phyloP scores from a whole-genome alignment of 192 early-diverging fungal genomes.

The Podila epicladia region DNA sequence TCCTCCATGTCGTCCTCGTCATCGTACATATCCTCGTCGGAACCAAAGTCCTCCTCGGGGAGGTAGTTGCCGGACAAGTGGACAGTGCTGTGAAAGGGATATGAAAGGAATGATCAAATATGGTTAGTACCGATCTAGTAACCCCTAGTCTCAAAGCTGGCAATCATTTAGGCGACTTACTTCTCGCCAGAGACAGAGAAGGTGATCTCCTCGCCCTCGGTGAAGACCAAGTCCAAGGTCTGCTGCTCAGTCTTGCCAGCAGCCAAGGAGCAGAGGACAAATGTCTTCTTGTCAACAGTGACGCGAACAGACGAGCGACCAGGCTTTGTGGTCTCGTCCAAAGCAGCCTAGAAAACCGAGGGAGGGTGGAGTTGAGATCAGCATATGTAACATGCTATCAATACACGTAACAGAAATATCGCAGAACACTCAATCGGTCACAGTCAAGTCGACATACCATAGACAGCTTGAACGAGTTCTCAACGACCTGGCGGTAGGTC shows the following conservation, averaged over 20 bases:
- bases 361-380: not conserved
- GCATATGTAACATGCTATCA: not conserved
- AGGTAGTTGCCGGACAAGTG: slow-evolving; percentile 82
- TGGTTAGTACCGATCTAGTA: not conserved
- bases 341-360: slow-evolving; percentile 65
- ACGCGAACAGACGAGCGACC: slow-evolving; percentile 74
- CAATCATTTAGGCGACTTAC: slow-evolving; percentile 20
- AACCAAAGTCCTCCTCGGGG: slow-evolving; percentile 57
- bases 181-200: slow-evolving; percentile 72
- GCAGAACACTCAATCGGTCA: too few species aligned
- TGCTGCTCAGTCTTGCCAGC: slow-evolving; percentile 82
- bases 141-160: not conserved
- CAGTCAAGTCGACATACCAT: slow-evolving; percentile 59
- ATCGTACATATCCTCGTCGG: slow-evolving; percentile 49
- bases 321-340: slow-evolving; percentile 62
- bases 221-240: slow-evolving; percentile 66
- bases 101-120: slow-evolving; percentile 1
- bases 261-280: slow-evolving; percentile 79
- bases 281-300: slow-evolving; percentile 75
- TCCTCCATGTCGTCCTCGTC: slow-evolving; percentile 51
- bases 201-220: slow-evolving; percentile 82
- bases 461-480: slow-evolving; percentile 75
- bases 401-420: too few species aligned
- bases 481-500: slow-evolving; percentile 78
- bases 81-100: slow-evolving; percentile 48